Conservation (phyloP, 2,329 filamentous ascomycete species). For the Hypomyces perniciosus region DNA sequence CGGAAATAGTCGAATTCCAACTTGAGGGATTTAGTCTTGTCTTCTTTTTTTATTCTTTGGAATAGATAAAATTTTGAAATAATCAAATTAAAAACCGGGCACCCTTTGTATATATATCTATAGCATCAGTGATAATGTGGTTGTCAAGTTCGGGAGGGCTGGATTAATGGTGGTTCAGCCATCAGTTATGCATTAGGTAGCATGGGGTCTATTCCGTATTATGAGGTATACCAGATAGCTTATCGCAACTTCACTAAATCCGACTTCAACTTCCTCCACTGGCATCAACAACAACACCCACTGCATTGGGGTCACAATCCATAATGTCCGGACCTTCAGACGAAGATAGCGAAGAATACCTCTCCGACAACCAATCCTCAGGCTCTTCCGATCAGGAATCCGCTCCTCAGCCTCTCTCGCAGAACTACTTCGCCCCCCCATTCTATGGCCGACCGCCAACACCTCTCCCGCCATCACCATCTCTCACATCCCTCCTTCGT, state of each 20-base stretch:
- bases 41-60: not conserved
- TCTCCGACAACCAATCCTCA: constrained; percentile 27
- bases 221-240: not conserved
- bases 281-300: not conserved
- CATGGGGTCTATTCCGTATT: not conserved
- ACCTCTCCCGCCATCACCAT: constrained; percentile 86
- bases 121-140: not conserved
- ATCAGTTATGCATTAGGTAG: no score
- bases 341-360: constrained; percentile 30
- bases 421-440: constrained; percentile 65
- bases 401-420: constrained; percentile 40
- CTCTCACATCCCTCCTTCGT: constrained; percentile 82
- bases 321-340: constrained; percentile 30
- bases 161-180: not conserved
- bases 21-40: not conserved
- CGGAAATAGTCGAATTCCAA: not conserved
- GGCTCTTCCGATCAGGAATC: constrained; percentile 31
- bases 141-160: not conserved
- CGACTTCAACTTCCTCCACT: not conserved
- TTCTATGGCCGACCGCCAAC: constrained; percentile 98
- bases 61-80: not conserved
- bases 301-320: not conserved
- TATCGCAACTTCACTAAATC: not conserved
- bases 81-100: not conserved
- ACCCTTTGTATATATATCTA: not conserved